Evolutionary conservation across 345 rosid species (phyloP).

Genomic region (Populus davidiana): DNA sequence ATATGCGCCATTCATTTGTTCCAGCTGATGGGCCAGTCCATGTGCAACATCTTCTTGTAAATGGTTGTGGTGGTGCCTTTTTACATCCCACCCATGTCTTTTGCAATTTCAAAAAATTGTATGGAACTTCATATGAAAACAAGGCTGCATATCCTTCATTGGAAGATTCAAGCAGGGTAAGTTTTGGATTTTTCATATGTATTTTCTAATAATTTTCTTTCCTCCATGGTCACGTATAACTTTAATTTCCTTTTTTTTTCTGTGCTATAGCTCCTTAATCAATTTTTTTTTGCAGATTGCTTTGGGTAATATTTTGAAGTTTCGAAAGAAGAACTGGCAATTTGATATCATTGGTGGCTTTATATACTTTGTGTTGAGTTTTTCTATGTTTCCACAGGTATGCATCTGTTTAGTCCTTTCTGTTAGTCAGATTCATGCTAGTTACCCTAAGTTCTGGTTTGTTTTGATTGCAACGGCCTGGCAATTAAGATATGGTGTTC

Average conservation of each 20-base stretch:
- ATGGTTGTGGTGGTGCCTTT: constrained; percentile 98
- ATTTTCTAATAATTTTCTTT: constrained; percentile 2
- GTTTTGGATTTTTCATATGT: neutral
- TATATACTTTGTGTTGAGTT: constrained; percentile 82
- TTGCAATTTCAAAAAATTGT: constrained; percentile 56
- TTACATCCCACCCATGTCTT: constrained; percentile 98
- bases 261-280: neutral
- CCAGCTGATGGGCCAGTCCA: constrained; percentile 70
- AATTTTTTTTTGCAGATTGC: constrained; percentile 67
- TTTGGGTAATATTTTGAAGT: constrained; percentile 96
- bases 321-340: constrained; percentile 98
- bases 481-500: neutral
- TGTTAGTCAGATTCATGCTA: constrained; percentile 1
- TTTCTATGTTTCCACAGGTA: constrained; percentile 95
- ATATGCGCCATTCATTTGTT: constrained; percentile 86
- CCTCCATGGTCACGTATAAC: neutral
- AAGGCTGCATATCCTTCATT: constrained; percentile 89
- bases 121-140: constrained; percentile 65
- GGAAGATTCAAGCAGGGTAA: constrained; percentile 97
- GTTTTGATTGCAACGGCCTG: neutral
- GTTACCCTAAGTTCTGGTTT: constrained; percentile 7
- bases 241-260: neutral
- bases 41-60: constrained; percentile 89
- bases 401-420: constrained; percentile 22
- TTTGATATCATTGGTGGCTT: constrained; percentile 98